A percentile compares a stretch with the other conserved stretches of the same genome.
phyloP scores from a whole-genome alignment of 192 early-diverging fungal species.

The Entomortierella chlamydospora region DNA sequence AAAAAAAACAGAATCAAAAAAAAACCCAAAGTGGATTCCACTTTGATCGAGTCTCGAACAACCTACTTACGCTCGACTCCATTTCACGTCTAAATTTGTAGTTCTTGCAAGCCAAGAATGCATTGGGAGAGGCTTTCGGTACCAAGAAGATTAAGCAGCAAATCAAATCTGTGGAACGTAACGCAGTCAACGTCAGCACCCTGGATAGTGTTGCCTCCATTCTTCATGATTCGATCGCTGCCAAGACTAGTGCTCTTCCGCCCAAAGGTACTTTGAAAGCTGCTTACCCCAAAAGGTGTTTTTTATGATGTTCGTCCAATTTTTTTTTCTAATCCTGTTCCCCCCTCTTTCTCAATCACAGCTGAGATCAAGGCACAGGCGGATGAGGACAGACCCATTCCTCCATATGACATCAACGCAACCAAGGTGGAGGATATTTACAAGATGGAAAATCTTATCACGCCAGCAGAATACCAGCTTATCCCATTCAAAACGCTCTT shows the following conservation, averaged over 20 bases:
- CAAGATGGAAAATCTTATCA: conserved; percentile 79
- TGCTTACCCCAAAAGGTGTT: background rate
- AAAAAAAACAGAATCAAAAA: too few species aligned
- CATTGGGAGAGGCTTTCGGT: conserved; percentile 92
- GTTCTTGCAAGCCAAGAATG: conserved; percentile 74
- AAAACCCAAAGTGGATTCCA: too few species aligned
- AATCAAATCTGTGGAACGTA: conserved; percentile 86
- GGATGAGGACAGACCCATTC: conserved; percentile 76
- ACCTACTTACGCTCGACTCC: too few species aligned
- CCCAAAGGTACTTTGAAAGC: conserved; percentile 47
- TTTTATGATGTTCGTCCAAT: too few species aligned
- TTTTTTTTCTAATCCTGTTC: too few species aligned
- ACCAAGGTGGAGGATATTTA: conserved; percentile 81
- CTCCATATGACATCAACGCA: conserved; percentile 77
- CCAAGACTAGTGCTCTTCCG: conserved; percentile 71
- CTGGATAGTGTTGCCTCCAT: conserved; percentile 71
- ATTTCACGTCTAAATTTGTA: conserved; percentile 41
- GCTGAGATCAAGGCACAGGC: conserved; percentile 63
- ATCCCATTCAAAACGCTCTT: conserved; percentile 70
- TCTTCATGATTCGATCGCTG: conserved; percentile 78
- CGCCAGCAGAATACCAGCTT: conserved; percentile 68
- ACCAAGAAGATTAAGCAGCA: conserved; percentile 88
- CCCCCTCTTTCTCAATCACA: too few species aligned
- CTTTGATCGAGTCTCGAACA: too few species aligned
- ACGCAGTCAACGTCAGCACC: conserved; percentile 81